These are phyloP conservation scores for Escovopsis weberi DNA, from an alignment of 2,329 filamentous ascomycete species.

Conservation along the genomic window DNA sequence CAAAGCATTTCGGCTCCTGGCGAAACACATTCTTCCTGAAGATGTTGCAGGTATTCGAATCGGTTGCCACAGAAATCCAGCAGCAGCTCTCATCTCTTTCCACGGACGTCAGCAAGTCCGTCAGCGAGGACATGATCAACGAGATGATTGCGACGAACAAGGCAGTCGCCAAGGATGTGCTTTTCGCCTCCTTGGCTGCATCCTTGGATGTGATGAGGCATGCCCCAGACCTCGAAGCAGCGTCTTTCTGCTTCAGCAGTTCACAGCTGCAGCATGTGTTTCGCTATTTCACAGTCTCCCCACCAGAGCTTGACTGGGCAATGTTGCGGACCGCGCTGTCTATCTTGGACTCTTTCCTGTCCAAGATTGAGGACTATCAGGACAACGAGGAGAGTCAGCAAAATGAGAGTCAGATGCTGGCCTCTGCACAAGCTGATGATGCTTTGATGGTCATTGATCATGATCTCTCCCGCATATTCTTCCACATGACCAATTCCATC, in stretches of 20 bases:
- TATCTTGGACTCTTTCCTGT: conserved; percentile 32
- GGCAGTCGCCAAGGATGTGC: conserved; percentile 36
- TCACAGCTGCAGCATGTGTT: conserved; percentile 38
- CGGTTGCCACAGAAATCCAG: conserved; percentile 39
- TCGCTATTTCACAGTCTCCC: conserved; percentile 28
- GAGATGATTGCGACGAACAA: conserved; percentile 38
- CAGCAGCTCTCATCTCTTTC: conserved; percentile 38
- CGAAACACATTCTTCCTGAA: conserved; percentile 42
- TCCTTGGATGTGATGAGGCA: conserved; percentile 37
- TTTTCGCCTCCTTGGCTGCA: conserved; percentile 32
- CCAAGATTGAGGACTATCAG: conserved; percentile 28
- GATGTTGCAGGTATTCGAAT: conserved; percentile 42
- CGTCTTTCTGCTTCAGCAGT: conserved; percentile 34
- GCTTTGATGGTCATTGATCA: conserved; percentile 32
- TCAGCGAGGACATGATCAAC: conserved; percentile 31
- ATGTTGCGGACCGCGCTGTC: conserved; percentile 30
- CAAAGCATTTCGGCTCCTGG: conserved; percentile 33
- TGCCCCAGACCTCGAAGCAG: conserved; percentile 29
- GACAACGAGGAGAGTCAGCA: conserved; percentile 23
- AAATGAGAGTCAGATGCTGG: conserved; percentile 22
- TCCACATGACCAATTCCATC: conserved; percentile 30
- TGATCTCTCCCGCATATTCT: conserved; percentile 30
- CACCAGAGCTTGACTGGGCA: conserved; percentile 32
- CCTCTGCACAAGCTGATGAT: conserved; percentile 31
- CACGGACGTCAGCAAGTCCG: conserved; percentile 26